Conservation (phyloP, 129 eudicot species). For the Centrapalus pauciflorus region DNA sequence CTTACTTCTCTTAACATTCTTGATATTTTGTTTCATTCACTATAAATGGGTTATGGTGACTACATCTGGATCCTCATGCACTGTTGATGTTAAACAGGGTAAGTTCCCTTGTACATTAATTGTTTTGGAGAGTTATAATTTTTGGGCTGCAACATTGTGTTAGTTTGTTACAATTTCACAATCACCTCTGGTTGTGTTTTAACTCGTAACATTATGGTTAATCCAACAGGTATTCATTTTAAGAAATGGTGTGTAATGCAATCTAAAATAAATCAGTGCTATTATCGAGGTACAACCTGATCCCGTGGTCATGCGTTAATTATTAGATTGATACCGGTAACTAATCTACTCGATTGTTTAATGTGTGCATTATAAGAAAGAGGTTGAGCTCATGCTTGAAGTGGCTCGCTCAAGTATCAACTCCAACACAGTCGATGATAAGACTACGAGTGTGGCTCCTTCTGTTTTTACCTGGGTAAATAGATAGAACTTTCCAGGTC, state of each 20-base stretch:
- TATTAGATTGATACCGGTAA: not conserved
- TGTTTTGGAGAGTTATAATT: not conserved
- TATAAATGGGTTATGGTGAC: slow-evolving; percentile 69
- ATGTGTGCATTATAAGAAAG: slow-evolving; percentile 80
- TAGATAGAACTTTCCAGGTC: too few relatives aligned
- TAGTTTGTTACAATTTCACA: not conserved
- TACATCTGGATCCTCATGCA: slow-evolving; percentile 62
- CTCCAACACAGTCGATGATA: slow-evolving; percentile 32
- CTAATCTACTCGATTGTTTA: not conserved
- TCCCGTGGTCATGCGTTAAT: not conserved
- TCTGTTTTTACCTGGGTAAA: slow-evolving; percentile 16
- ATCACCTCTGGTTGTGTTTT: not conserved
- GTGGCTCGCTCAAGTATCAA: slow-evolving; percentile 61
- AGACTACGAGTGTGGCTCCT: slow-evolving; percentile 22
- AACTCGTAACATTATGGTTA: not conserved
- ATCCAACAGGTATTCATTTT: slow-evolving; percentile 76
- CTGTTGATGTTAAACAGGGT: slow-evolving; percentile 75
- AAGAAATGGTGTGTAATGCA: slow-evolving; percentile 99
- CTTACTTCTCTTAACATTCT: not conserved
- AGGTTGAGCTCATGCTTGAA: slow-evolving; percentile 68
- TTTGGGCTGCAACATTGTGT: not conserved
- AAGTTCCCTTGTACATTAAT: slow-evolving; percentile 18
- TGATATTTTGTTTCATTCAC: slow-evolving; percentile 46
- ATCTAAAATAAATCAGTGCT: slow-evolving; percentile 81
- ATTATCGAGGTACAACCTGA: slow-evolving; percentile 56